Evolutionary conservation across 768 basidiomycete genomes (phyloP).

Genomic region (Chalciporus sphaerocephalus): DNA sequence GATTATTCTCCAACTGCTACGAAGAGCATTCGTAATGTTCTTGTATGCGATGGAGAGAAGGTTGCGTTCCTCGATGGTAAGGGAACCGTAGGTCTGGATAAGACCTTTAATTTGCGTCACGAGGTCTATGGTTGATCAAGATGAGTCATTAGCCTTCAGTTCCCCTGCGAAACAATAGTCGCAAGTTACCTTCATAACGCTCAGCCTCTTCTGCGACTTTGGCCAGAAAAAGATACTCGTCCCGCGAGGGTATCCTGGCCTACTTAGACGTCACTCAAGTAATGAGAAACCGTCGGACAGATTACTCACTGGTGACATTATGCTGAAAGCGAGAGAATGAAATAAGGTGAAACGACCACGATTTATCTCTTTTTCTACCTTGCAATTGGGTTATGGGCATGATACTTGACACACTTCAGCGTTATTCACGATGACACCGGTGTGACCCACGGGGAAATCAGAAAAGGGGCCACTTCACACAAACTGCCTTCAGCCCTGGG

Average conservation of each 20-base stretch:
- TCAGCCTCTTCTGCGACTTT: conserved; percentile 86
- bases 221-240: conserved; percentile 57
- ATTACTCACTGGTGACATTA: conserved; percentile 31
- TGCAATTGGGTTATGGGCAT: conserved; percentile 26
- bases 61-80: conserved; percentile 83
- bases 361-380: conserved; percentile 28
- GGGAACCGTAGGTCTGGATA: conserved; percentile 60
- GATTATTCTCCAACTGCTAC: conserved; percentile 81
- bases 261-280: conserved; percentile 8
- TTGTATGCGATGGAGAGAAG: conserved; percentile 88
- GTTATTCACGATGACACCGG: conserved; percentile 14
- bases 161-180: neutral
- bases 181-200: conserved; percentile 70
- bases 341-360: conserved; percentile 2
- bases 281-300: neutral
- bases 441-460: conserved; percentile 5
- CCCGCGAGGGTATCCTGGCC: conserved; percentile 32
- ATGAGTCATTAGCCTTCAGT: conserved; percentile 5
- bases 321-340: conserved; percentile 5
- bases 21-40: conserved; percentile 78
- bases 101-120: conserved; percentile 75
- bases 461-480: neutral
- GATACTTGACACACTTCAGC: conserved; percentile 9
- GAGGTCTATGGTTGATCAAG: conserved; percentile 50
- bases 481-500: conserved; percentile 24